A percentile compares a stretch with the other conserved stretches of the same genome.
Evolutionary conservation across 805 yeast genomes (phyloP).

Genomic region (Nakazawaea molendinolei): DNA sequence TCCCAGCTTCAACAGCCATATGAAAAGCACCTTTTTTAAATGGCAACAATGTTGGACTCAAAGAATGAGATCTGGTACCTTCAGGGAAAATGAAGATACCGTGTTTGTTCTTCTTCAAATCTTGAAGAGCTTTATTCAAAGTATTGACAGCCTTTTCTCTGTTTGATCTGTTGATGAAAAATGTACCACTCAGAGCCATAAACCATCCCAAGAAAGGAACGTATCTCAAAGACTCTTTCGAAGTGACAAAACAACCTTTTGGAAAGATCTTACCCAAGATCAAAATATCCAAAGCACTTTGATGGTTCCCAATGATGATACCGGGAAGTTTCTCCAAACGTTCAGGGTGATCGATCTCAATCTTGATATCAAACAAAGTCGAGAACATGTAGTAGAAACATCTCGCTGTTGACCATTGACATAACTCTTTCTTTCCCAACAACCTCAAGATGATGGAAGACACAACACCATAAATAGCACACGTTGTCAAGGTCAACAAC

Average conservation of each 20-base stretch:
- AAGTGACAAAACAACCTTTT: constrained; percentile 83
- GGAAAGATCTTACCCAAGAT: constrained; percentile 83
- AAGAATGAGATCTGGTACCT: constrained; percentile 85
- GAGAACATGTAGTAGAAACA: constrained; percentile 64
- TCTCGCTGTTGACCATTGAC: constrained; percentile 88
- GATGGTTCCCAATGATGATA: constrained; percentile 82
- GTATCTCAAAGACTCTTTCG: constrained; percentile 76
- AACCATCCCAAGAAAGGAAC: constrained; percentile 96
- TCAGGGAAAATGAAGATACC: constrained; percentile 92
- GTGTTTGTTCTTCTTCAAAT: constrained; percentile 56
- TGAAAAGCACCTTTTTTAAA: constrained; percentile 98
- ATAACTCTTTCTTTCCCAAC: constrained; percentile 67
- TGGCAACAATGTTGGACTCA: constrained; percentile 65
- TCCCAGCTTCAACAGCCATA: constrained; percentile 85
- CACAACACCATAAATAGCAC: constrained; percentile 71
- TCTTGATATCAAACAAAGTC: constrained; percentile 57
- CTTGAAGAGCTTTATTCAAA: constrained; percentile 59
- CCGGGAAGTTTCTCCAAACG: constrained; percentile 60
- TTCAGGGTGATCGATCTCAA: constrained; percentile 63
- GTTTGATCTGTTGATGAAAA: constrained; percentile 80
- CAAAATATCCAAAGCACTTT: constrained; percentile 78
- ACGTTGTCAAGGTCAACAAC: constrained; percentile 42
- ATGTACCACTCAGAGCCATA: constrained; percentile 85
- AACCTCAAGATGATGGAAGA: constrained; percentile 64
- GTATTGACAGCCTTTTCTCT: constrained; percentile 71